Evolutionary conservation across 257 asterid genomes (phyloP), one percentile per base, ranked within the genome.

Genomic region (Solanum ahanhuiri): DNA sequence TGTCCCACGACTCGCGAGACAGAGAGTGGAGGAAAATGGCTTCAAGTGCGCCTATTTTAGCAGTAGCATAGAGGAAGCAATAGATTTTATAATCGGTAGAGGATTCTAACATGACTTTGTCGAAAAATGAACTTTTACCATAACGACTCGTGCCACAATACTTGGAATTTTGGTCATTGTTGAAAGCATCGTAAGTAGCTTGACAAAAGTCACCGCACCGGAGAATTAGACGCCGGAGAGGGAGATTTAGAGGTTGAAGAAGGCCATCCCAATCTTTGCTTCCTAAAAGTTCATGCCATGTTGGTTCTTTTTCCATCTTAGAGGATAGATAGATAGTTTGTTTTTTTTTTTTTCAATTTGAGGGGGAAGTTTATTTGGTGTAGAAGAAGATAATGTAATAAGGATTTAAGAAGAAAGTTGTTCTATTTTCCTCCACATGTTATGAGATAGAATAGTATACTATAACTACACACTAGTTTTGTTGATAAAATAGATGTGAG

Each of bases 151-250:
- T 92, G 83, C 98, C 98, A 33, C 97, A 93, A 90, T 91, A 96
- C 89, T 87, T 95, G 88, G 98, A 95, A 88, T 93, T 92, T 11
- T 66, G 79, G 92, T 96, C 99, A 85, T 95, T 96, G 93, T 93
- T 94, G 95, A 95, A 95, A 91, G 97, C 93, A 86, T 95, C 98
- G 84, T 96, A 96, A 9, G 98, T 96, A 10, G 96, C 96, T 83
- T 96, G 99, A 84, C 95, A 93, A 92, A 96, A 90, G 89, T 95
- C 96, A 67, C 99, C 99, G 86, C 99, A 95, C 9, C 92, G 95
- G 89, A 96, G 95, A 81, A 95, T 91, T 83, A 95, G 89, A 33
- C 86, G 89, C 5, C 98, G 98, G 89, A 96, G 96, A 87, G 34
- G 11, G 88, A 95, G 92, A 89, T 91, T 54, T n/a, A 95, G 18